phyloP scores from a whole-genome alignment of 495 filamentous ascomycete genomes.

The Tirmania nivea region DNA sequence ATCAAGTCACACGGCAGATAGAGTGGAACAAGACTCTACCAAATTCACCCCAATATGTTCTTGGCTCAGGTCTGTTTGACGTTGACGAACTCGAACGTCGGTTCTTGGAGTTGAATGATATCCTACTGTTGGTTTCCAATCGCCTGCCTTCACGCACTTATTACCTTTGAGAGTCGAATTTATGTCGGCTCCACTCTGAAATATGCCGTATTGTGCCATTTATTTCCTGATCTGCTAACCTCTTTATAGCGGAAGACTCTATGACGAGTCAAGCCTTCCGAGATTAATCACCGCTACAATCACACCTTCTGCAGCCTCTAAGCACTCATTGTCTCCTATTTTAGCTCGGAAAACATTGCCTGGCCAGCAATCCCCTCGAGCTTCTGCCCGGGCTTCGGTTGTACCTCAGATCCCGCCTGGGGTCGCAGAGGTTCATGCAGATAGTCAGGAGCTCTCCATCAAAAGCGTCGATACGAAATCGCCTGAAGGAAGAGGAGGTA shows the following conservation, averaged over 20 bases:
- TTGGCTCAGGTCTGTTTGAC: background rate
- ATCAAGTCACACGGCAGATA: constrained; percentile 14
- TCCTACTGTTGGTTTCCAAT: background rate
- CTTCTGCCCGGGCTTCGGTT: no score
- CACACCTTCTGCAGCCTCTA: background rate
- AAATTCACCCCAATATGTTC: background rate
- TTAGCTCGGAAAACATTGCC: no score
- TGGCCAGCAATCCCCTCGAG: no score
- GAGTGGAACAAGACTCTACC: constrained; percentile 11
- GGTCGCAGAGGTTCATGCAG: no score
- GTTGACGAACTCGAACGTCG: constrained; percentile 13
- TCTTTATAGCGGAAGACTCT: background rate
- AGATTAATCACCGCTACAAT: background rate
- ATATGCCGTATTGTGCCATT: background rate
- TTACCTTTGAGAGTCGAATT: no score
- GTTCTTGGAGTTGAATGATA: constrained; percentile 19
- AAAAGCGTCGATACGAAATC: no score
- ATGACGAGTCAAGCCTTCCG: background rate
- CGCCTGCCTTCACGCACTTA: background rate
- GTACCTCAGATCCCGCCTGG: no score
- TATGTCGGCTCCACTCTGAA: no score
- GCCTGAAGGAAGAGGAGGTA: no score
- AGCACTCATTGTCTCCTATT: background rate
- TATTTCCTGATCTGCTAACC: background rate
- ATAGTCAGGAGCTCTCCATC: no score